Percentiles rank a stretch among this genome's conserved stretches.
phyloP scores from a whole-genome alignment of 225 moss, liverwort and hornwort genomes.

The Asterella californica region DNA sequence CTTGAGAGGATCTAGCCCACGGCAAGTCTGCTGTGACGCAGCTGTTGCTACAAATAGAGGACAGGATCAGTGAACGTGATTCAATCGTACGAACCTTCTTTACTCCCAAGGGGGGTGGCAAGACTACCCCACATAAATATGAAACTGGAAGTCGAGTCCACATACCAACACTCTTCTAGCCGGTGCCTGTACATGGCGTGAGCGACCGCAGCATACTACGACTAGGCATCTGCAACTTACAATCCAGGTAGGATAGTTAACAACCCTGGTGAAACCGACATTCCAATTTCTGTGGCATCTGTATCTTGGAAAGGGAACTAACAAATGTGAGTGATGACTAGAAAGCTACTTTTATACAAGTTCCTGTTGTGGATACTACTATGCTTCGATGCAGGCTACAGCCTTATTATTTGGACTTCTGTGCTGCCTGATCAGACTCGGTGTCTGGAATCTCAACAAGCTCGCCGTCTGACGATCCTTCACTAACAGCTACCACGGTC shows the following conservation, averaged over 20 bases:
- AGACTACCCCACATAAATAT: constrained; percentile 24
- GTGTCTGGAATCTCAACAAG: constrained; percentile 87
- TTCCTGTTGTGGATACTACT: constrained; percentile 16
- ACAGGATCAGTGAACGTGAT: not conserved
- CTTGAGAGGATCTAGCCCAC: not conserved
- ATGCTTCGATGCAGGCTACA: not conserved
- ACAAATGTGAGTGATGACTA: not conserved
- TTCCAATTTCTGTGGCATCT: not conserved
- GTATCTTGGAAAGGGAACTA: constrained; percentile 2
- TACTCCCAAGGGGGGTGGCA: not conserved
- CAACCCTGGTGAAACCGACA: constrained; percentile 24
- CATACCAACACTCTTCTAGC: constrained; percentile 4
- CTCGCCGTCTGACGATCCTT: constrained; percentile 86
- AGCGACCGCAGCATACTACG: constrained; percentile 10
- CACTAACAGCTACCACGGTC: constrained; percentile 47
- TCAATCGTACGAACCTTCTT: constrained; percentile 4
- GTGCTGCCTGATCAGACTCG: constrained; percentile 47
- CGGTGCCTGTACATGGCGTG: constrained; percentile 7
- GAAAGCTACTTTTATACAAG: constrained; percentile 28
- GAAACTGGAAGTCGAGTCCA: constrained; percentile 10
- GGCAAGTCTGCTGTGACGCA: not conserved
- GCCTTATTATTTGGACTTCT: constrained; percentile 17
- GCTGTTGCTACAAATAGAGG: not conserved
- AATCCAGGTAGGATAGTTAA: constrained; percentile 19
- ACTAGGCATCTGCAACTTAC: constrained; percentile 20